Evolutionary conservation across 2,329 filamentous ascomycete genomes (phyloP).

Genomic region (Lachnellula hyalina): DNA sequence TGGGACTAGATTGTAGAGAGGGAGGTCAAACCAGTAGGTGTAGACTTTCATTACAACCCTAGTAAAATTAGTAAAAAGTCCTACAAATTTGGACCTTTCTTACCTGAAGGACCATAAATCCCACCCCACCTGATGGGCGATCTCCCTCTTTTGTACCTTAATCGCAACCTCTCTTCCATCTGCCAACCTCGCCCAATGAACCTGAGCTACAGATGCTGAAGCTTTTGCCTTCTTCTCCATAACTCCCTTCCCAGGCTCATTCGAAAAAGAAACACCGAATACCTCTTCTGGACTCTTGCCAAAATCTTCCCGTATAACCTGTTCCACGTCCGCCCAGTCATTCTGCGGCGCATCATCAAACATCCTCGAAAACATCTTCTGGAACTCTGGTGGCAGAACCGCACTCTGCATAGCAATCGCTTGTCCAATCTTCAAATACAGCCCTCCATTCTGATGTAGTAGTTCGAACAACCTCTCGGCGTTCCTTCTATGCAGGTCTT

Average conservation of each 20-base stretch:
- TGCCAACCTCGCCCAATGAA: conserved; percentile 83
- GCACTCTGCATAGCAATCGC: conserved; percentile 98
- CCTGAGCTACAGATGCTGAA: conserved; percentile 86
- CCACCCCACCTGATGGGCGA: conserved; percentile 84
- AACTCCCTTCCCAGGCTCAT: conserved; percentile 55
- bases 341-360: conserved; percentile 98
- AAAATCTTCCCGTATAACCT: conserved; percentile 84
- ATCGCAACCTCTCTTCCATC: conserved; percentile 91
- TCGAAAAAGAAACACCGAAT: conserved; percentile 79
- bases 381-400: conserved; percentile 87
- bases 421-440: conserved; percentile 97
- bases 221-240: conserved; percentile 67
- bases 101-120: conserved; percentile 64
- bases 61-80: conserved; percentile 6
- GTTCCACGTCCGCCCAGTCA: conserved; percentile 77
- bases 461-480: conserved; percentile 79
- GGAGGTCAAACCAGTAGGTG: conserved; percentile 86
- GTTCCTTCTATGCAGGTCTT: conserved; percentile 75
- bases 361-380: conserved; percentile 93
- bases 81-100: neutral
- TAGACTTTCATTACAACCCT: conserved; percentile 78
- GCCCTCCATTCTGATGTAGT: conserved; percentile 77
- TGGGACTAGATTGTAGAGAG: conserved; percentile 82
- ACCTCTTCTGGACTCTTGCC: conserved; percentile 79
- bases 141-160: conserved; percentile 96